A percentile compares a stretch with the other conserved stretches of the same genome.
Evolutionary conservation across 208 protist genomes (phyloP).

Genomic region (Porcisia deanei): DNA sequence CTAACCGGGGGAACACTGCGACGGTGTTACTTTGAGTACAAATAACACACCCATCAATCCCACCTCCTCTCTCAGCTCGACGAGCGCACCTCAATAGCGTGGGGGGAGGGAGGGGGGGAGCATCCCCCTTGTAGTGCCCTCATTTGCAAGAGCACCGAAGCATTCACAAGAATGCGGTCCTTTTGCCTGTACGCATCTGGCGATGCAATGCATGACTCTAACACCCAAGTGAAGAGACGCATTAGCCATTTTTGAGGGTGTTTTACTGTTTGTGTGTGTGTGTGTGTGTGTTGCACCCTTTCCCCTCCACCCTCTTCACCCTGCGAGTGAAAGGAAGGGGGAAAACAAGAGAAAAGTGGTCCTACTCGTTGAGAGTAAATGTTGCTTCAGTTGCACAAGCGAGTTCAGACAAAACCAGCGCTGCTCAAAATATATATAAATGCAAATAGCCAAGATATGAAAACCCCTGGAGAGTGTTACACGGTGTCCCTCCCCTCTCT

Average conservation of each 20-base stretch:
- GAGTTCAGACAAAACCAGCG: not conserved
- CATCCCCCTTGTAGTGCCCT: not conserved
- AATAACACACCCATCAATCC: not conserved
- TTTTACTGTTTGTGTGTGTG: not conserved
- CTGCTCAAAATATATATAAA: not conserved
- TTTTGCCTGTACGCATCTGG: not conserved
- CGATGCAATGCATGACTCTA: not conserved
- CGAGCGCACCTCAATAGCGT: no score
- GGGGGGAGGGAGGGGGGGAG: no score
- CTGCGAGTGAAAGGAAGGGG: not conserved
- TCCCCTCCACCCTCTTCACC: no score
- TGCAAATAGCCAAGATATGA: not conserved
- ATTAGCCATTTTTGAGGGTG: no score
- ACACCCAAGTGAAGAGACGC: not conserved
- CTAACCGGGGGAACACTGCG: not conserved
- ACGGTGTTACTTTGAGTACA: not conserved
- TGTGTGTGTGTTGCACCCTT: no score
- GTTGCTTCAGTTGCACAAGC: not conserved
- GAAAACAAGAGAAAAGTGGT: not conserved
- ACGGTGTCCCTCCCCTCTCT: not conserved
- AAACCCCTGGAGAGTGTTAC: not conserved
- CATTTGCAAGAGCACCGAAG: not conserved
- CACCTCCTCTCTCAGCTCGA: not conserved
- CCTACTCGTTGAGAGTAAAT: not conserved
- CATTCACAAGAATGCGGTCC: not conserved